Percentiles rank a stretch among this genome's conserved stretches.
Conservation (phyloP, 2,329 filamentous ascomycete genomes). For the Chaetothyriales sp. region DNA sequence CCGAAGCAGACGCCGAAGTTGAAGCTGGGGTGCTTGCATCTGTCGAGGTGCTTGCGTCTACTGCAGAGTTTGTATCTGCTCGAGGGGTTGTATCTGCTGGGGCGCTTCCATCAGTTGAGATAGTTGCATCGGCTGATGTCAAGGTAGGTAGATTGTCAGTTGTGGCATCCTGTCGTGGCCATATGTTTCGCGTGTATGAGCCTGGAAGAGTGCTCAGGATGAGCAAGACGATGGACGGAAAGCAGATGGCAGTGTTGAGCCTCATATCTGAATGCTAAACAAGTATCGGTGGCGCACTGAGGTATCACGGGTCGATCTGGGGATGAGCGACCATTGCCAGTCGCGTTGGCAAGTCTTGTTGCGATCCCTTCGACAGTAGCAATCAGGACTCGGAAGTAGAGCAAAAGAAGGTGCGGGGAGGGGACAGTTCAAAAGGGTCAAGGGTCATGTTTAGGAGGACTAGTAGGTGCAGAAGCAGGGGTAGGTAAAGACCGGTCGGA, state of each 20-base stretch:
- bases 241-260: neutral
- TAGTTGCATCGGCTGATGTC: neutral
- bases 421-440: neutral
- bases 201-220: neutral
- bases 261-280: neutral
- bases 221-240: neutral
- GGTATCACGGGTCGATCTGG: neutral
- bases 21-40: no score
- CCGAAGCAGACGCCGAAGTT: neutral
- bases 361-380: neutral
- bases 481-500: neutral
- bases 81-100: neutral
- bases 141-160: neutral
- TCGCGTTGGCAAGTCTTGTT: neutral
- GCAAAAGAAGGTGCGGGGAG: neutral
- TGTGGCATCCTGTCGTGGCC: neutral
- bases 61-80: no score
- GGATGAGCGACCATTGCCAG: neutral
- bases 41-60: no score
- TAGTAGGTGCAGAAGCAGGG: neutral
- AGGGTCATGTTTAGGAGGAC: neutral
- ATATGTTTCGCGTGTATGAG: neutral
- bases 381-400: neutral
- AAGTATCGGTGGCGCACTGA: neutral
- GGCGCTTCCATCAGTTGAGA: neutral